A percentile compares a stretch with the other conserved stretches of the same genome.
Conservation (phyloP, 169 alveolate genomes). For the Babesia caballi region DNA sequence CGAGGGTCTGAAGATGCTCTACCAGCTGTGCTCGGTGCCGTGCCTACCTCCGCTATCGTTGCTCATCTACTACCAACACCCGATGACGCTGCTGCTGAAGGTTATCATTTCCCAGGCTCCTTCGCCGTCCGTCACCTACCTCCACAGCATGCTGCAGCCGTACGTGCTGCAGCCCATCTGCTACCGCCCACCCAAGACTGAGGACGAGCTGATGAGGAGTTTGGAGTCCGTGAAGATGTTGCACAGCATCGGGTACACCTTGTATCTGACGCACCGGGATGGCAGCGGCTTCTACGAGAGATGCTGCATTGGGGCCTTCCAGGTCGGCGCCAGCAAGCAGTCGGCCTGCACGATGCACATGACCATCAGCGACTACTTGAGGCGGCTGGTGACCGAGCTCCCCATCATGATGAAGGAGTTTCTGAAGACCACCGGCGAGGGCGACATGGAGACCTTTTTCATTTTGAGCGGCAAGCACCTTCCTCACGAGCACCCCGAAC, state of each 20-base stretch:
- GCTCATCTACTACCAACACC: slow-evolving; percentile 58
- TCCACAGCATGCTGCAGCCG: slow-evolving; percentile 32
- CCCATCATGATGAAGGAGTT: slow-evolving; percentile 20
- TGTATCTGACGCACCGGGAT: slow-evolving; percentile 42
- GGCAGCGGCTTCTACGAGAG: slow-evolving; percentile 12
- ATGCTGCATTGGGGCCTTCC: slow-evolving; percentile 50
- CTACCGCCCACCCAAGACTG: background rate
- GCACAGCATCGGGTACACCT: slow-evolving; percentile 30
- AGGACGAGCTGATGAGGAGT: background rate
- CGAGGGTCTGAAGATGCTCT: slow-evolving; percentile 51
- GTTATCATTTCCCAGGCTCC: slow-evolving; percentile 33
- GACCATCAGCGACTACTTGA: slow-evolving; percentile 28
- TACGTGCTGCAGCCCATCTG: slow-evolving; percentile 6
- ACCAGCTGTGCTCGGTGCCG: slow-evolving; percentile 58
- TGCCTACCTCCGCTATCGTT: slow-evolving; percentile 59
- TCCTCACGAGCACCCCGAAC: slow-evolving; percentile 64
- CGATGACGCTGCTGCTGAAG: slow-evolving; percentile 41
- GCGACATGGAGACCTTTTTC: slow-evolving; percentile 13
- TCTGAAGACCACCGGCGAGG: background rate
- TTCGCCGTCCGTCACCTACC: slow-evolving; percentile 39
- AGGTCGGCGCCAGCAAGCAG: slow-evolving; percentile 16
- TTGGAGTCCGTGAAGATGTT: slow-evolving; percentile 25
- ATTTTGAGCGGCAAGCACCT: slow-evolving; percentile 28
- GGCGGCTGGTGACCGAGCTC: slow-evolving; percentile 6
- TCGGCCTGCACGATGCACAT: slow-evolving; percentile 56